Conservation (phyloP, 23 red algal species). For the Gracilaria domingensis region DNA sequence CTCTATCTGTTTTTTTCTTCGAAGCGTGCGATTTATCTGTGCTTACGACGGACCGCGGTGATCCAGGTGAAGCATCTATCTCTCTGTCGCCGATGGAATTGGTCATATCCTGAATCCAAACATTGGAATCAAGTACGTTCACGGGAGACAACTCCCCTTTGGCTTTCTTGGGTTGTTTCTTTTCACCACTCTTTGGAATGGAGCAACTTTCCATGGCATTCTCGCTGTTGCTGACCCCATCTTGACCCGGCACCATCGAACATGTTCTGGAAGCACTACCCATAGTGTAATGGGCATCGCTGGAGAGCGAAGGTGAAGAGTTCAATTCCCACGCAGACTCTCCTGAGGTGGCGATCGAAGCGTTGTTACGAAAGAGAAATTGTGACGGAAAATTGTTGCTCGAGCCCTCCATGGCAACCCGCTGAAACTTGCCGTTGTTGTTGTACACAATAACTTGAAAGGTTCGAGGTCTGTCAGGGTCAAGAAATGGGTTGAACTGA, state of each 20-base stretch:
- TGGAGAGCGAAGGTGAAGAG: neutral
- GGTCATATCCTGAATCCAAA: neutral
- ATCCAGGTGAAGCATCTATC: neutral
- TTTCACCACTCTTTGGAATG: neutral
- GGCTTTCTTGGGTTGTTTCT: neutral
- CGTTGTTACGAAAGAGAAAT: neutral
- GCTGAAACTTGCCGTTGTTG: neutral
- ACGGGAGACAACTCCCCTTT: neutral
- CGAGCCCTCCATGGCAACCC: neutral
- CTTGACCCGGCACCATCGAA: neutral
- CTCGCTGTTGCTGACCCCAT: neutral
- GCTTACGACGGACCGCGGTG: neutral
- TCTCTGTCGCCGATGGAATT: neutral
- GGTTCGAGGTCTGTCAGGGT: neutral
- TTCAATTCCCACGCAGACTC: neutral
- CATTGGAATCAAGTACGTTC: neutral
- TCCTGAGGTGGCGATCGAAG: neutral
- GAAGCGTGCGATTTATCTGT: neutral
- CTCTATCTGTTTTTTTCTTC: neutral
- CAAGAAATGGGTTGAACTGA: conserved; percentile 5
- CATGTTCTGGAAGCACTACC: neutral
- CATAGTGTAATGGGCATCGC: neutral
- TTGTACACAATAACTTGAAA: neutral
- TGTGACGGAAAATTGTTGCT: neutral
- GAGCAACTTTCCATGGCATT: neutral